Percentiles rank a stretch among this genome's conserved stretches.
Evolutionary conservation across 257 asterid species (phyloP).

Genomic region (Linderniella brevidens): DNA sequence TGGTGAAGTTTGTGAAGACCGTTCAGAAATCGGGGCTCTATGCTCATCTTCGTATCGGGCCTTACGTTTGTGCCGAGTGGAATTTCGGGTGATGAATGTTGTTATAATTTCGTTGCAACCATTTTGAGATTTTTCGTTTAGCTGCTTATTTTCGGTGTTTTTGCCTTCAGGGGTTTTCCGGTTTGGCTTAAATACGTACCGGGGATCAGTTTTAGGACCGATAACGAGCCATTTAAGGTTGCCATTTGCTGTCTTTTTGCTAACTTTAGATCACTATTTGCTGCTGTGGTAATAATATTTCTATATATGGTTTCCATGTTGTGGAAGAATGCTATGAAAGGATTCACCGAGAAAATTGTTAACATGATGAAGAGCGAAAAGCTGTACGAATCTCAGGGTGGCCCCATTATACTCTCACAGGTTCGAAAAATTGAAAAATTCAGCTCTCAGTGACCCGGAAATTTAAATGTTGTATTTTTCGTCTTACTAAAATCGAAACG

Average conservation of each 20-base stretch:
- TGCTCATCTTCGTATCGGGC: slow-evolving; percentile 83
- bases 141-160: background rate
- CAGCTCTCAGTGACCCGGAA: background rate
- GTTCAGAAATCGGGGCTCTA: slow-evolving; percentile 72
- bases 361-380: slow-evolving; percentile 63
- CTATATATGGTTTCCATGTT: slow-evolving; percentile 8
- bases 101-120: background rate
- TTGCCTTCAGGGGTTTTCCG: slow-evolving; percentile 60
- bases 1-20: slow-evolving; percentile 70
- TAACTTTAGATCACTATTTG: background rate
- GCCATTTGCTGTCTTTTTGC: slow-evolving; percentile 3
- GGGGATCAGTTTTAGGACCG: slow-evolving; percentile 83
- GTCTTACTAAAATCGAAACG: too few relatives aligned
- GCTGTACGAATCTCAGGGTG: slow-evolving; percentile 68
- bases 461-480: too few relatives aligned
- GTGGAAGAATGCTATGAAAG: slow-evolving; percentile 70
- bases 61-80: slow-evolving; percentile 94
- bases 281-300: background rate
- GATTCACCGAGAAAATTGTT: slow-evolving; percentile 67
- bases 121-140: background rate
- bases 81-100: slow-evolving; percentile 53
- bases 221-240: slow-evolving; percentile 87
- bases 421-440: slow-evolving; percentile 23
- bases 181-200: slow-evolving; percentile 89
- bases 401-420: slow-evolving; percentile 86